These are phyloP conservation scores for Scenedesmus sp. DNA, from an alignment of 163 green algal genomes.

Conservation along the genomic window DNA sequence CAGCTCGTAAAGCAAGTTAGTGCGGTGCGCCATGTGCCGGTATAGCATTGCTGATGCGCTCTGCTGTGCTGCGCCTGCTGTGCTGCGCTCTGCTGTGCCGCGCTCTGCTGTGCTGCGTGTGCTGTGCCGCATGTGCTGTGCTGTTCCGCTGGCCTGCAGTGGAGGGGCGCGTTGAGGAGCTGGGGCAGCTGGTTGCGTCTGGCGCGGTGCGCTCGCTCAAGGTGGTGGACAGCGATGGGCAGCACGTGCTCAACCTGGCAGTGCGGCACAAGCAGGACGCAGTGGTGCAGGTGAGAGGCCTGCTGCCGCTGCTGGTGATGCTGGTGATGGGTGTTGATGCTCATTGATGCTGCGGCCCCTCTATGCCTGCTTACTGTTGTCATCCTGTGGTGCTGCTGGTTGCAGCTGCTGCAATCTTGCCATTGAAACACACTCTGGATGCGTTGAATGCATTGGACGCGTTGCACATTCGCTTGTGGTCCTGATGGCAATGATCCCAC, in stretches of 20 bases:
- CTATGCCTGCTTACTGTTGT: background rate
- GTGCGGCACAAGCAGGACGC: slow-evolving; percentile 52
- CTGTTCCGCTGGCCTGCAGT: background rate
- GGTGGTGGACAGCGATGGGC: slow-evolving; percentile 69
- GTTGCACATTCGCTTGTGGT: background rate
- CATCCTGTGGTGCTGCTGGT: background rate
- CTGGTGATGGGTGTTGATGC: background rate
- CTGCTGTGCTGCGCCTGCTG: too few species aligned
- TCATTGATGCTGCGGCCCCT: background rate
- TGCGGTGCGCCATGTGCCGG: too few species aligned
- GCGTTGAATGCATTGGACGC: too few species aligned
- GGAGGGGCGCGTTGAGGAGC: slow-evolving; percentile 61
- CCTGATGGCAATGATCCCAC: background rate
- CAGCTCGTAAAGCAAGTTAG: too few species aligned
- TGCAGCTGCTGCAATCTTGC: too few species aligned
- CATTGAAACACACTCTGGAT: too few species aligned
- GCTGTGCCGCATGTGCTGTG: slow-evolving; percentile 29
- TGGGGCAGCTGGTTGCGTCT: slow-evolving; percentile 58
- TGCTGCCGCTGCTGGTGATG: background rate
- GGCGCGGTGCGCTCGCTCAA: slow-evolving; percentile 50
- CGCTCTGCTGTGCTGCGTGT: slow-evolving; percentile 43
- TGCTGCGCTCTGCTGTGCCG: too few species aligned
- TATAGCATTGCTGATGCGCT: too few species aligned
- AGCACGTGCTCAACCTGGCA: slow-evolving; percentile 66
- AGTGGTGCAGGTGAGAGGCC: slow-evolving; percentile 57